Base-by-base conservation (phyloP, 768 basidiomycete species). In the Rhodosporidiobolus sp. region DNA sequence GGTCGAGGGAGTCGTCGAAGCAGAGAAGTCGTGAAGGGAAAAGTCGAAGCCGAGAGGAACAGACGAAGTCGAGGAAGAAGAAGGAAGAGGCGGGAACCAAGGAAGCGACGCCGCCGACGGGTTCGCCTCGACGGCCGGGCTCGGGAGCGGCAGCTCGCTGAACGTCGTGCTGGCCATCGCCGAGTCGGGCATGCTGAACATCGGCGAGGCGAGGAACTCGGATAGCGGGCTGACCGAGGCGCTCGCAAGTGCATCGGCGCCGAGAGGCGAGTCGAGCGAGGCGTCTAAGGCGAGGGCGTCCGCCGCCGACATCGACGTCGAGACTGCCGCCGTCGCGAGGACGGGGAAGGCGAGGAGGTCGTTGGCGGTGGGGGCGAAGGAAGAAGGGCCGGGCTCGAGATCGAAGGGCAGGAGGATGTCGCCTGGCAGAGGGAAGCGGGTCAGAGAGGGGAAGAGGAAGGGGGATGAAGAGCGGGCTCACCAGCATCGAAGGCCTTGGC, bases 181-280 rank as follows among this genome's bases (percentile, higher is more conserved):
- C 17, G 59, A 67, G 1, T 52, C 45, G 26, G 65, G 60, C 6
- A 67, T 30, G 50, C 62, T 64, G 71, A 72, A 72, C 62, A 72
- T 58, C 16, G 71, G 71, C 49, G 71, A 72, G 16, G 71, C 62
- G 57, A 72, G 66, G 45, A 72, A 45, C 4, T 72, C 71, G 35
- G 65, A 67, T 19, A 66, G 65, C 32, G 65, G 65, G 49, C 65
- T 66, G 46, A 46, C 10, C 49, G 49, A 50, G 17, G 46, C 38
- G 55, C 54, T 43, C 6, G 14, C 17, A 30, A 24, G 48, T 22
- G 32, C 49, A 32, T 19, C 24, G 54, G 55, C 14, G 22, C 65
- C 56, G 61, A 72, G 71, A 0, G 71, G 65, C 34, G 71, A 72
- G 22, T 63, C 65, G 54, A 72, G 65, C 17, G 65, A n/a, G 3